phyloP scores from a whole-genome alignment of 768 basidiomycete species.

The Amanita molliuscula region DNA sequence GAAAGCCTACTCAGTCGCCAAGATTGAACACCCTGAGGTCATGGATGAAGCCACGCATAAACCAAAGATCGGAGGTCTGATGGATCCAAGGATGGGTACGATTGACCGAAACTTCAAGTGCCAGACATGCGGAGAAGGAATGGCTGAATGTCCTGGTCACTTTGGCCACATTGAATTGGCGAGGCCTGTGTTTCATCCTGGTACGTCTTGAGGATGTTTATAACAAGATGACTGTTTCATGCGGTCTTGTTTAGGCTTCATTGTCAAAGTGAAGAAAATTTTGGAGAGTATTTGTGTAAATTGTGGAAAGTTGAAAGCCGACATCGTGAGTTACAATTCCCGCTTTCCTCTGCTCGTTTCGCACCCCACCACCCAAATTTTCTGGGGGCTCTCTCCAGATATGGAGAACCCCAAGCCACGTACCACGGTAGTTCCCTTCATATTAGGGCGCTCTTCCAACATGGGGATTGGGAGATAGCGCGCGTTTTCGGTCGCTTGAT shows the following conservation, averaged over 20 bases:
- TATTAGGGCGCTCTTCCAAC: slow-evolving; percentile 79
- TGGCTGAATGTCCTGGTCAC: slow-evolving; percentile 99
- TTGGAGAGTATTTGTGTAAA: slow-evolving; percentile 98
- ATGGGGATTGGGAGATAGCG: slow-evolving; percentile 51
- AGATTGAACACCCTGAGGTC: slow-evolving; percentile 97
- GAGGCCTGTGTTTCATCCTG: slow-evolving; percentile 94
- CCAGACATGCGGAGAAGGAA: slow-evolving; percentile 99
- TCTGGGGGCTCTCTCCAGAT: slow-evolving; percentile 96
- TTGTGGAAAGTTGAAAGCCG: slow-evolving; percentile 95
- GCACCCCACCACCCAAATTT: slow-evolving; percentile 93
- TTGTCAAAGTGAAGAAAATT: slow-evolving; percentile 99
- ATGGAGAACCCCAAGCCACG: slow-evolving; percentile 93
- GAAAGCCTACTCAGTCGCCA: slow-evolving; percentile 99
- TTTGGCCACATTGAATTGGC: slow-evolving; percentile 98
- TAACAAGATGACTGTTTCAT: not conserved
- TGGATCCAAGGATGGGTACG: slow-evolving; percentile 98
- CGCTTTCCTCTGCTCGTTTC: slow-evolving; percentile 81
- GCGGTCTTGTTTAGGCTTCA: slow-evolving; percentile 56
- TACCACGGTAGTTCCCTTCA: slow-evolving; percentile 64
- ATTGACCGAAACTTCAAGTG: slow-evolving; percentile 98
- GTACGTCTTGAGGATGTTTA: slow-evolving; percentile 31
- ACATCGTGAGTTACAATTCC: slow-evolving; percentile 83
- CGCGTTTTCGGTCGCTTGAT: slow-evolving; percentile 94
- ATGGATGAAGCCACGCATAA: slow-evolving; percentile 92
- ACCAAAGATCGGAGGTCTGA: slow-evolving; percentile 87